Conservation (phyloP, 108 stramenopile species). For the Skeletonema marinoi region DNA sequence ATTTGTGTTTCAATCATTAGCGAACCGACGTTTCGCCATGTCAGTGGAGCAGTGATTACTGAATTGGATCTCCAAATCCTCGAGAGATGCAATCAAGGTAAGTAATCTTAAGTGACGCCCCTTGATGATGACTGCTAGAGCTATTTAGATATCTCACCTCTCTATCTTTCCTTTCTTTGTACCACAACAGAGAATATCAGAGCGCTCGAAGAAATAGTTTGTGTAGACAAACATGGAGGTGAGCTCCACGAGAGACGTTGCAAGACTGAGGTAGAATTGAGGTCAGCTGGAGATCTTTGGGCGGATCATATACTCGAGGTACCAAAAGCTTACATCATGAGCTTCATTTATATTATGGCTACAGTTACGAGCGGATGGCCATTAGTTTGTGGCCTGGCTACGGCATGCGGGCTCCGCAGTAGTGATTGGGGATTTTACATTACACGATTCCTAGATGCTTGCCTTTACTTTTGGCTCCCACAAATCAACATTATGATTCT, state of each 20-base stretch:
- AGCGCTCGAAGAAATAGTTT: conserved; percentile 51
- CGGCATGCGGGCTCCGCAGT: conserved; percentile 20
- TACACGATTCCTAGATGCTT: conserved; percentile 51
- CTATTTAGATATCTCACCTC: not conserved
- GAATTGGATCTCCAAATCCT: conserved; percentile 47
- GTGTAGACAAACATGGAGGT: conserved; percentile 35
- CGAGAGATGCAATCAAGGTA: conserved; percentile 42
- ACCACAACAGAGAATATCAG: conserved; percentile 25
- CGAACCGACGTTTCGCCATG: conserved; percentile 40
- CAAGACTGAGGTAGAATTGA: conserved; percentile 38
- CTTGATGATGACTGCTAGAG: not conserved
- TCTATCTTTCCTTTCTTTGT: not conserved
- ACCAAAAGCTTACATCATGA: conserved; percentile 46
- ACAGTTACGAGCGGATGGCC: conserved; percentile 51
- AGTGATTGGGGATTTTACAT: conserved; percentile 40
- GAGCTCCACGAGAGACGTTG: conserved; percentile 33
- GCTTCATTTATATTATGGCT: conserved; percentile 43
- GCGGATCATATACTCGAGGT: conserved; percentile 51
- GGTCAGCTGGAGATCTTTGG: conserved; percentile 49
- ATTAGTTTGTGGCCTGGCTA: conserved; percentile 38
- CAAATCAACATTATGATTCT: conserved; percentile 54
- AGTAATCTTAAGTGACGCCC: not conserved
- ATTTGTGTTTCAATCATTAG: conserved; percentile 46
- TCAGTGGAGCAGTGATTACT: conserved; percentile 40
- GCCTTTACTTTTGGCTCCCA: conserved; percentile 64